Percentiles rank a stretch among this genome's conserved stretches.
Evolutionary conservation across 2,329 filamentous ascomycete genomes (phyloP).

Genomic region (Penicillium sp.): DNA sequence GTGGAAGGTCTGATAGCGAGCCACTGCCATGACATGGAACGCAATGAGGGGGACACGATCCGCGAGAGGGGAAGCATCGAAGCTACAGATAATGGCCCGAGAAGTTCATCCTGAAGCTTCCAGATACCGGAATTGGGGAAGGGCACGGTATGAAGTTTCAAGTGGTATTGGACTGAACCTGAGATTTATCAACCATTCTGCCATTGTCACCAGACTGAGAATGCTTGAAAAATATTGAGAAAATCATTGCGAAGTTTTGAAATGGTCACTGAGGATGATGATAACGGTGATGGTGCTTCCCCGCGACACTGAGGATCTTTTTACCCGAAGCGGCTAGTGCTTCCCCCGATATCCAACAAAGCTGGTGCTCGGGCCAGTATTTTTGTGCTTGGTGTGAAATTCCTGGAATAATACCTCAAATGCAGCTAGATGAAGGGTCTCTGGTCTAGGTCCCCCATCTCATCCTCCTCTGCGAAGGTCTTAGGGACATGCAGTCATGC

Average conservation of each 20-base stretch:
- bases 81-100: constrained; percentile 1
- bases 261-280: not conserved
- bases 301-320: constrained; percentile 10
- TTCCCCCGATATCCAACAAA: constrained; percentile 4
- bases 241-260: not conserved
- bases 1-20: constrained; percentile 3
- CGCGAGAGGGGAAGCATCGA: constrained; percentile 15
- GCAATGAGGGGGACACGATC: constrained; percentile 13
- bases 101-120: not conserved
- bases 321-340: constrained; percentile 17
- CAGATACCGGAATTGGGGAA: not conserved
- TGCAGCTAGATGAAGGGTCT: not conserved
- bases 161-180: not conserved
- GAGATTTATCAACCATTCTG: not conserved
- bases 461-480: too few relatives aligned
- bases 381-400: not conserved
- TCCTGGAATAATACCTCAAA: too few relatives aligned
- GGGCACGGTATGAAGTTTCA: not conserved
- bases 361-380: not conserved
- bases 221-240: not conserved
- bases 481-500: too few relatives aligned
- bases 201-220: not conserved
- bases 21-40: not conserved
- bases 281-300: not conserved
- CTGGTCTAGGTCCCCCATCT: too few relatives aligned